Evolutionary conservation across 164 flowering plant species (phyloP).

Genomic region (Houttuynia cordata): DNA sequence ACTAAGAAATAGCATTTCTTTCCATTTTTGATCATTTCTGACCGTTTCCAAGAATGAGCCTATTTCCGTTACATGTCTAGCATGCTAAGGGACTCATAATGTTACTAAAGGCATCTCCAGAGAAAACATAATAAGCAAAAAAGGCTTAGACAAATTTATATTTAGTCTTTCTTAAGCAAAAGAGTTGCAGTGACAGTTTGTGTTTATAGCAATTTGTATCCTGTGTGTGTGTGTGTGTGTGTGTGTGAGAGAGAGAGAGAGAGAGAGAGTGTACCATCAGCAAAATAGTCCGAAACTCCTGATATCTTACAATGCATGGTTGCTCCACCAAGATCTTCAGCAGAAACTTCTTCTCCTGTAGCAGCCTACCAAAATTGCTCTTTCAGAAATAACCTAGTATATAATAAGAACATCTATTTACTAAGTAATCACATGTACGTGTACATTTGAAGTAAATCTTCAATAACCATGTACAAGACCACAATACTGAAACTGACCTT

Average conservation of each 20-base stretch:
- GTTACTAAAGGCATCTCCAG: no score
- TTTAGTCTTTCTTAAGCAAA: no score
- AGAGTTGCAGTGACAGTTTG: no score
- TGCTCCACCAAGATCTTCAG: conserved; percentile 96
- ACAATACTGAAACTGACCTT: conserved; percentile 50
- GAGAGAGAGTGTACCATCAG: conserved; percentile 50
- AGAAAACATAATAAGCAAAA: no score
- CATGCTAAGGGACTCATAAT: no score
- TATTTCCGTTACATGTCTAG: no score
- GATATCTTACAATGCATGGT: conserved; percentile 83
- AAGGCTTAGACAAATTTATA: no score
- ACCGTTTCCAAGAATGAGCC: no score
- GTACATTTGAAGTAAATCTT: neutral
- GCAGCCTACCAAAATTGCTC: conserved; percentile 70
- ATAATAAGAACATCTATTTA: conserved; percentile 6
- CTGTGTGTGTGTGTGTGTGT: neutral
- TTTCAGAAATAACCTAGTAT: conserved; percentile 23
- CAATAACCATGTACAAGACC: neutral
- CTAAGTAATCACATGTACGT: no score
- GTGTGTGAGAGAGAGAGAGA: conserved; percentile 2
- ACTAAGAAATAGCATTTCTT: no score
- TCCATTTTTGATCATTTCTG: no score
- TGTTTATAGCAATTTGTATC: no score
- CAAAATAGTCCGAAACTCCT: conserved; percentile 93
- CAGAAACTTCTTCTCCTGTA: conserved; percentile 94